These are phyloP conservation scores for Flaveria bidentis DNA, from an alignment of 129 eudicot species.

Conservation along the genomic window DNA sequence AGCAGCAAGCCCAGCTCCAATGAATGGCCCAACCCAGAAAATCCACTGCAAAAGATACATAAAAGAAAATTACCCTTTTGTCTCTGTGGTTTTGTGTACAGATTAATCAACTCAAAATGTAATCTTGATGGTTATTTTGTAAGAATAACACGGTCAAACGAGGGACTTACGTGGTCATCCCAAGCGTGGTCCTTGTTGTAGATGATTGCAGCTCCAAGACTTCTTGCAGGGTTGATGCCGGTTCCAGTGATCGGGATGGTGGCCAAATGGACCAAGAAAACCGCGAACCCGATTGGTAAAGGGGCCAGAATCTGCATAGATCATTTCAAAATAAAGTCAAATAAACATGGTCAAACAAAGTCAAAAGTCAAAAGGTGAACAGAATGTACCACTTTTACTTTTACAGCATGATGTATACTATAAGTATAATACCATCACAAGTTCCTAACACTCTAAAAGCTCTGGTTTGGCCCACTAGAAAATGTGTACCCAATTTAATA, in stretches of 20 bases:
- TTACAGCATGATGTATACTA: constrained; percentile 24
- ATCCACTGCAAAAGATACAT: constrained; percentile 52
- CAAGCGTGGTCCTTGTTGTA: constrained; percentile 80
- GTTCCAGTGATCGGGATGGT: constrained; percentile 93
- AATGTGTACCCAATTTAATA: not conserved
- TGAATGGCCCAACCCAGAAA: constrained; percentile 92
- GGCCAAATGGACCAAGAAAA: constrained; percentile 90
- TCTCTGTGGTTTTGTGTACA: not conserved
- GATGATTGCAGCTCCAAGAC: constrained; percentile 91
- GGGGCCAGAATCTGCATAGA: constrained; percentile 82
- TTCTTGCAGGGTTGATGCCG: constrained; percentile 90
- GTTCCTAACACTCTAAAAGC: constrained; percentile 2
- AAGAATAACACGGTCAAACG: not conserved
- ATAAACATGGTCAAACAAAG: constrained; percentile 29
- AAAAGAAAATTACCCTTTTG: constrained; percentile 13
- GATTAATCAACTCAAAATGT: not conserved
- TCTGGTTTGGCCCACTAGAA: constrained; percentile 20
- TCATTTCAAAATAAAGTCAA: constrained; percentile 3
- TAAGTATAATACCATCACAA: not conserved
- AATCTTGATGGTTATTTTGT: constrained; percentile 23
- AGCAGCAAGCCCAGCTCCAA: constrained; percentile 87
- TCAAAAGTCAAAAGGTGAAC: constrained; percentile 14
- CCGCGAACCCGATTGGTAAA: constrained; percentile 88
- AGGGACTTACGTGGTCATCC: constrained; percentile 74
- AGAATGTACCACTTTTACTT: constrained; percentile 26